A percentile compares a stretch with the other conserved stretches of the same genome.
Evolutionary conservation across 192 early-diverging fungal species (phyloP).

Genomic region (Phycomyces nitens): DNA sequence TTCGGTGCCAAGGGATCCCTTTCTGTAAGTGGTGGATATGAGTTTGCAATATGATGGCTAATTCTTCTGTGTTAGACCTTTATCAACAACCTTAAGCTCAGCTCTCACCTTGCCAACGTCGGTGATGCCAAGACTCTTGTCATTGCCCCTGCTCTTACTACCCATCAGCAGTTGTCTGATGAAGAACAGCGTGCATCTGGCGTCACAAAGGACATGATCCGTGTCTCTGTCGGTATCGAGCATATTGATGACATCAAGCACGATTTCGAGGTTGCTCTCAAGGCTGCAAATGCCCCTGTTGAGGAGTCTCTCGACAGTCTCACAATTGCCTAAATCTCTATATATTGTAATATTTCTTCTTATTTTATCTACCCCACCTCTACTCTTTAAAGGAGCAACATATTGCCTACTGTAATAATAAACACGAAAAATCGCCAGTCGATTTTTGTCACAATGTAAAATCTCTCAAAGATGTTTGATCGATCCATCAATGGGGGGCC

Average conservation of each 20-base stretch:
- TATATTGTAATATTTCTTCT: too few species aligned
- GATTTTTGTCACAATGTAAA: too few species aligned
- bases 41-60: not conserved
- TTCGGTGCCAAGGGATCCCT: slow-evolving; percentile 62
- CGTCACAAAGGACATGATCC: slow-evolving; percentile 76
- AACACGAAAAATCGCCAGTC: too few species aligned
- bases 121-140: slow-evolving; percentile 89
- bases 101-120: slow-evolving; percentile 92
- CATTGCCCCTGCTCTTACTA: slow-evolving; percentile 81
- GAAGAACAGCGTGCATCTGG: slow-evolving; percentile 77
- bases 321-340: too few species aligned
- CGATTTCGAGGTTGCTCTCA: slow-evolving; percentile 59
- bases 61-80: slow-evolving; percentile 41
- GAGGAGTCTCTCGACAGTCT: not conserved
- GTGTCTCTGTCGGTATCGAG: slow-evolving; percentile 85
- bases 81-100: slow-evolving; percentile 74
- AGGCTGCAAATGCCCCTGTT: not conserved
- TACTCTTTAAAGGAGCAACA: too few species aligned
- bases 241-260: slow-evolving; percentile 69
- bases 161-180: slow-evolving; percentile 83
- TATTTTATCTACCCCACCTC: too few species aligned
- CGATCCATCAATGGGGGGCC: too few species aligned
- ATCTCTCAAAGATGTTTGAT: too few species aligned
- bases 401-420: too few species aligned
- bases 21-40: slow-evolving; percentile 6